These are phyloP conservation scores for Dipodascus geniculatus DNA, from an alignment of 805 yeast species.

Conservation along the genomic window DNA sequence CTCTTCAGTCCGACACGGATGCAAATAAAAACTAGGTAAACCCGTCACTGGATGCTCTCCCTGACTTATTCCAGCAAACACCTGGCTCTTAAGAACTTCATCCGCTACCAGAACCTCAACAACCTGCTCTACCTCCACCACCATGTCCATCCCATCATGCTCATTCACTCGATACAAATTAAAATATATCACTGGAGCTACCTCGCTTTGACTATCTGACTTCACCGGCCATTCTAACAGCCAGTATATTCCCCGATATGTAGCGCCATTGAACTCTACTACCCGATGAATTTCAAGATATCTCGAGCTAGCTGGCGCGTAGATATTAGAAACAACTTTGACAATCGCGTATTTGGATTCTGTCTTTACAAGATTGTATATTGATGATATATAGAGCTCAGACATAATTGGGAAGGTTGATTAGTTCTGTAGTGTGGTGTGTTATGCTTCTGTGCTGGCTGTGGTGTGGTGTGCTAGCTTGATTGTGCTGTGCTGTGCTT, in stretches of 20 bases:
- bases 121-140: background rate
- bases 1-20: constrained; percentile 8
- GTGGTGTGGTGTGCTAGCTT: too few species aligned
- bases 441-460: background rate
- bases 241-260: background rate
- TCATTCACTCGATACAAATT: background rate
- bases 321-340: background rate
- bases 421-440: too few species aligned
- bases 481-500: background rate
- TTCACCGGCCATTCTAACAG: background rate
- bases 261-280: background rate
- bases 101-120: background rate
- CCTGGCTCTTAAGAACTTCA: background rate
- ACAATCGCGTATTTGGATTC: background rate
- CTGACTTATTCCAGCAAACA: background rate
- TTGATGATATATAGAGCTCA: background rate
- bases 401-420: too few species aligned
- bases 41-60: constrained; percentile 7
- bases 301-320: background rate
- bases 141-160: background rate
- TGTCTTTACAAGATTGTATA: background rate
- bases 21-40: constrained; percentile 8
- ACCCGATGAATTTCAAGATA: background rate
- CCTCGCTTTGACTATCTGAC: background rate
- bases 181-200: background rate